Evolutionary conservation across 352 stramenopile genomes (phyloP).

Genomic region (Nothophytophthora sp.): DNA sequence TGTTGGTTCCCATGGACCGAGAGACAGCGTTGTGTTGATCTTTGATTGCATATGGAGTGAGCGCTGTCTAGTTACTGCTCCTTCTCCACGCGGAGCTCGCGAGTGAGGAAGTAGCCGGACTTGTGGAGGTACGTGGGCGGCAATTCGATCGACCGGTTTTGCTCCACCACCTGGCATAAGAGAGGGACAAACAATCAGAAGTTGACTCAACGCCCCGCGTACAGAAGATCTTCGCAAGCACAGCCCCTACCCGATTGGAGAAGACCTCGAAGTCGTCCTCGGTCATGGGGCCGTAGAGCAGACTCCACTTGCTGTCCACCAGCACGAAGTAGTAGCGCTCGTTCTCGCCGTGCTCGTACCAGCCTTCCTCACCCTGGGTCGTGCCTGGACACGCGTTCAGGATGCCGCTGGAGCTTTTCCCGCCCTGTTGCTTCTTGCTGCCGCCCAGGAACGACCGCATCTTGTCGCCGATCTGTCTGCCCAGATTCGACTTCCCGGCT

Average conservation of each 20-base stretch:
- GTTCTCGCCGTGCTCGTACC: conserved; percentile 88
- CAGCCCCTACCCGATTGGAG: conserved; percentile 76
- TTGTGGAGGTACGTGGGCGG: conserved; percentile 85
- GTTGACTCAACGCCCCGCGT: no score
- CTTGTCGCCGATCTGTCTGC: conserved; percentile 81
- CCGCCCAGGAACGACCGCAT: conserved; percentile 79
- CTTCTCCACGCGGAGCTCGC: conserved; percentile 63
- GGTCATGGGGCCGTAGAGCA: conserved; percentile 84
- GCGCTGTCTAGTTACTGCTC: conserved; percentile 24
- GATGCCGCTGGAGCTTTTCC: conserved; percentile 76
- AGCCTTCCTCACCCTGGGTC: conserved; percentile 82
- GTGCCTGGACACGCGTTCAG: conserved; percentile 80
- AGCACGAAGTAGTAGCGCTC: conserved; percentile 89
- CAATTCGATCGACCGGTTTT: conserved; percentile 67
- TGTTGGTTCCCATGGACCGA: no score
- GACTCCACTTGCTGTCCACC: conserved; percentile 81
- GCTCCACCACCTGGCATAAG: conserved; percentile 56
- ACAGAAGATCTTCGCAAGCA: neutral
- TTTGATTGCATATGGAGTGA: no score
- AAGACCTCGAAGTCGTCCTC: conserved; percentile 84
- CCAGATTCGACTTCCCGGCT: conserved; percentile 40
- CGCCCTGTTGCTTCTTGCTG: conserved; percentile 63
- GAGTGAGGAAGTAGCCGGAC: conserved; percentile 68
- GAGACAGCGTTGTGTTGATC: no score
- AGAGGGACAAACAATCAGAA: neutral